Evolutionary conservation across 2,329 filamentous ascomycete species (phyloP), one percentile per base, ranked within the genome.

Genomic region (Pseudogymnoascus sp.): DNA sequence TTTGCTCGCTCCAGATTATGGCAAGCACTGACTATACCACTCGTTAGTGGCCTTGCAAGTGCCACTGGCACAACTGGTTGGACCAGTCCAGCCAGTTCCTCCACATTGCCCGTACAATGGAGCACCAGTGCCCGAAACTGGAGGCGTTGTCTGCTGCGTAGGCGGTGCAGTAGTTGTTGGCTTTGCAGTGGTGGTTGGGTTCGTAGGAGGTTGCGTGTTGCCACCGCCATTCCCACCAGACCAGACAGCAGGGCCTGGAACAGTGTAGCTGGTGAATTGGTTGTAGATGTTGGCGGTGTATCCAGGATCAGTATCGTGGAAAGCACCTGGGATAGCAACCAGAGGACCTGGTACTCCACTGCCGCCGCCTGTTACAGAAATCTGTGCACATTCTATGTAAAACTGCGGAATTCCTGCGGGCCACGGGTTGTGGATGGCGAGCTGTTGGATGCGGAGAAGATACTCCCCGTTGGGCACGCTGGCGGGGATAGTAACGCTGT

Each of bases 371-470:
- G 69, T 70, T 18, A 72, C 67, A 9, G 65, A 70, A 3, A 72
- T 59, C 55, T 72, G 70, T 0, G 70, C 70, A 31, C 71, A 72
- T n/a, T 64, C 64, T 58, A 71, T 67, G 42, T 72, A 72, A 64
- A 71, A 72, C 59, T 67, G 63, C 1, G 63, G 63, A 31, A 63
- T 63, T 15, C 68, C 69, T 12, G 64, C 68, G 2, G 69, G 68
- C 9, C 64, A 70, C 2, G 69, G 69, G 63, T 71, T 71, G 61
- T 71, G 70, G 62, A 71, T 70, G 8, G 39, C 70, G 27, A 71
- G 66, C 60, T 69, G 68, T 62, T 71, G 68, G 52, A 70, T 65
- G 7, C 69, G 68, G 29, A 71, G 65, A 29, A 71, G 65, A 52
- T 71, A 71, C 13, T 71, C 67, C 3, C 70, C 70, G n/a, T 33